Percentiles rank a stretch among this genome's conserved stretches.
phyloP scores from a whole-genome alignment of 75 land plant genomes.

The Isoetes taiwanensis region DNA sequence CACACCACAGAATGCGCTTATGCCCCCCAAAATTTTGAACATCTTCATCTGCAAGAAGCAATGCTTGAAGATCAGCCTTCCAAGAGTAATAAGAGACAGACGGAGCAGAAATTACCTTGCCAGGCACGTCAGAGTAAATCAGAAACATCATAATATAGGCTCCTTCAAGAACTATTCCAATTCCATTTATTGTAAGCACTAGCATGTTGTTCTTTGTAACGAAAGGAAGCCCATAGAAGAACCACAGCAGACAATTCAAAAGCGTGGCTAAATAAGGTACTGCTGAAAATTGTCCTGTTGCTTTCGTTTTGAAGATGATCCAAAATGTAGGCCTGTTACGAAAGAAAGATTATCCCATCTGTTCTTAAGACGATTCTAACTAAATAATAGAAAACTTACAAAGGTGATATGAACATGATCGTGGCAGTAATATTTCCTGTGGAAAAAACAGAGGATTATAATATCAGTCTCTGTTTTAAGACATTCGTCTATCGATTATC shows the following conservation, averaged over 20 bases:
- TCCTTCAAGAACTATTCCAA: background rate
- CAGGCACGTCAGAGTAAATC: background rate
- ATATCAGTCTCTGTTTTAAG: too few relatives aligned
- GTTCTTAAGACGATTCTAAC: background rate
- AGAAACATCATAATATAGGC: background rate
- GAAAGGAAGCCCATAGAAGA: slow-evolving; percentile 57
- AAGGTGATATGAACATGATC: background rate
- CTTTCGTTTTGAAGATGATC: slow-evolving; percentile 11
- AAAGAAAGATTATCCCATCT: background rate
- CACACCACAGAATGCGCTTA: background rate
- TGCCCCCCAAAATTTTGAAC: background rate
- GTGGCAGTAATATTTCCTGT: slow-evolving; percentile 2
- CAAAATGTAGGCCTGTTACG: background rate
- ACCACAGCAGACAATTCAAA: slow-evolving; percentile 65
- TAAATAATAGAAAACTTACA: background rate
- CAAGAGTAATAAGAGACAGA: background rate
- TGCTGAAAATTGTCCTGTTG: slow-evolving; percentile 40
- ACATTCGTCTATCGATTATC: too few relatives aligned
- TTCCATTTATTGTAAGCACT: slow-evolving; percentile 12
- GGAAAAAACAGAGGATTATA: too few relatives aligned
- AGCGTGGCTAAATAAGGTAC: slow-evolving; percentile 57
- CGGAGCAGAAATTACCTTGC: background rate
- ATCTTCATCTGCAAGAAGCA: slow-evolving; percentile 3
- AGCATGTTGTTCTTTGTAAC: slow-evolving; percentile 45
- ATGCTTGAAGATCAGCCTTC: background rate